phyloP scores from a whole-genome alignment of 495 filamentous ascomycete species.

The Penicillium coffeae region DNA sequence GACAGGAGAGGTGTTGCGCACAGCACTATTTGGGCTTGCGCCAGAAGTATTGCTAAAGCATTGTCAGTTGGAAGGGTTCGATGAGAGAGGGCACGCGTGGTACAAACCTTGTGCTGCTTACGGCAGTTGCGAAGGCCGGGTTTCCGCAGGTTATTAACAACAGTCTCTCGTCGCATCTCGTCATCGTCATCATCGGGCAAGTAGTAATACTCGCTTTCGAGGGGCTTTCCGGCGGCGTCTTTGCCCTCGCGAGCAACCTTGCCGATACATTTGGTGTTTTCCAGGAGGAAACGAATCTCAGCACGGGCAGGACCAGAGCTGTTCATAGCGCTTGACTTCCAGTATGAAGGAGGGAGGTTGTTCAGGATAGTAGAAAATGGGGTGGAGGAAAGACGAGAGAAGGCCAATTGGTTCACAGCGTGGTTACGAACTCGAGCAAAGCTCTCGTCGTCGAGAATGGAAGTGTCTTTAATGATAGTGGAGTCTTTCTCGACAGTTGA shows the following conservation, averaged over 20 bases:
- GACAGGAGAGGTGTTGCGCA: background rate
- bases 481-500: slow-evolving; percentile 21
- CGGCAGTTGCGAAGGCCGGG: slow-evolving; percentile 83
- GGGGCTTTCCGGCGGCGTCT: slow-evolving; percentile 87
- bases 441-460: slow-evolving; percentile 31
- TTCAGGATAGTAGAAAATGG: slow-evolving; percentile 83
- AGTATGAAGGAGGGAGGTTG: slow-evolving; percentile 70
- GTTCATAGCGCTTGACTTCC: slow-evolving; percentile 40
- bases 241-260: slow-evolving; percentile 88
- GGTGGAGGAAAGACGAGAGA: slow-evolving; percentile 87
- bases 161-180: slow-evolving; percentile 71
- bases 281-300: slow-evolving; percentile 66
- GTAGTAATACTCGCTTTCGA: slow-evolving; percentile 97
- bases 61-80: slow-evolving; percentile 8
- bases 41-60: slow-evolving; percentile 86
- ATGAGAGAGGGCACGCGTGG: slow-evolving; percentile 1
- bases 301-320: slow-evolving; percentile 50
- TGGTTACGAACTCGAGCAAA: slow-evolving; percentile 61
- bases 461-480: slow-evolving; percentile 29
- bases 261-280: slow-evolving; percentile 71
- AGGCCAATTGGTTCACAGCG: slow-evolving; percentile 92
- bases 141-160: slow-evolving; percentile 79
- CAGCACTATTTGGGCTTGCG: slow-evolving; percentile 63
- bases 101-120: slow-evolving; percentile 90
- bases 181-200: slow-evolving; percentile 87